A percentile compares a stretch with the other conserved stretches of the same genome.
phyloP scores from a whole-genome alignment of 495 filamentous ascomycete species.

The Neurospora sp. region DNA sequence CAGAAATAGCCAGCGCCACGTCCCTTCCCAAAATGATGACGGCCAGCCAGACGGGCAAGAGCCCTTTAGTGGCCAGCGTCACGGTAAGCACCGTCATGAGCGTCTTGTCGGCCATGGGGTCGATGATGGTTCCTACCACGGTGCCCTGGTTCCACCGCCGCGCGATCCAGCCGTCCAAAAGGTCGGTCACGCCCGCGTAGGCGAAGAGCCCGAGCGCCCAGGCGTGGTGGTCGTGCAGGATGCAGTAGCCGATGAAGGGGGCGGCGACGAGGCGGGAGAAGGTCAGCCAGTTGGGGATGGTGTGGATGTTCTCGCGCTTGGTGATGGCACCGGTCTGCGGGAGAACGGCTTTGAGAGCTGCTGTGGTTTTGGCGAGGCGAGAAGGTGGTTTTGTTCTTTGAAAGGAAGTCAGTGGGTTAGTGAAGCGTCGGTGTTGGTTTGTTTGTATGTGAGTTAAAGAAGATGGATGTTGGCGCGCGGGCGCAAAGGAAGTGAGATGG shows the following conservation, averaged over 20 bases:
- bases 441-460: background rate
- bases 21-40: conserved; percentile 85
- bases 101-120: conserved; percentile 93
- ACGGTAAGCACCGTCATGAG: conserved; percentile 89
- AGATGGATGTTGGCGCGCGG: background rate
- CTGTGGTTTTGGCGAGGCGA: conserved; percentile 2
- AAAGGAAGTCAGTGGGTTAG: background rate
- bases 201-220: conserved; percentile 76
- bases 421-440: background rate
- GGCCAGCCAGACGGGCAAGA: conserved; percentile 79
- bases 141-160: conserved; percentile 79
- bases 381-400: background rate
- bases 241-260: conserved; percentile 79
- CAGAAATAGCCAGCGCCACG: conserved; percentile 72
- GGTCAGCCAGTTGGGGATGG: conserved; percentile 84
- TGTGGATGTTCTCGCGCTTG: conserved; percentile 88
- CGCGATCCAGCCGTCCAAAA: conserved; percentile 88
- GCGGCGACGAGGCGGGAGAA: conserved; percentile 76
- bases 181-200: conserved; percentile 84
- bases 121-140: conserved; percentile 91
- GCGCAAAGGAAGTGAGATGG: background rate
- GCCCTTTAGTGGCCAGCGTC: conserved; percentile 68
- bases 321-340: conserved; percentile 19
- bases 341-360: conserved; percentile 22
- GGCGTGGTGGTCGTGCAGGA: conserved; percentile 70